Base-by-base conservation (phyloP, 2,329 filamentous ascomycete genomes). In the Penicillium sp. region DNA sequence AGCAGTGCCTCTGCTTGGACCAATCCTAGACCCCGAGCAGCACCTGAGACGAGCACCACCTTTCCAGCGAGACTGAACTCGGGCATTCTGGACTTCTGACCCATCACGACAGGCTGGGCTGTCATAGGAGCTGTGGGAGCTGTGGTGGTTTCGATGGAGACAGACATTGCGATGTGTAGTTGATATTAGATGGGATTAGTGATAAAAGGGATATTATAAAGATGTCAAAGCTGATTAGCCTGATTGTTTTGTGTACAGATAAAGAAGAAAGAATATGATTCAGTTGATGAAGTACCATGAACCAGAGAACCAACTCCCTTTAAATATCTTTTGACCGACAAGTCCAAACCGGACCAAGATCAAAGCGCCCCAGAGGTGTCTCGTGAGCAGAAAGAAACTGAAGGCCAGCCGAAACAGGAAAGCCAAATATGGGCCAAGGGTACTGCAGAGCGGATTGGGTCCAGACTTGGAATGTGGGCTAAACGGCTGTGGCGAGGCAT, bases 31-130 rank as follows among this genome's bases (percentile, higher is more conserved):
- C 89, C 89, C 57, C 85, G 81, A 2, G 84, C 88, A 52, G 83
- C 89, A 17, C 89, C 89, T 1, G 88, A 88, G 3, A 91, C 85
- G 30, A 89, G 71, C 44, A 90, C 83, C 1, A 89, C 81, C 72
- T 86, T 91, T 74, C 84, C 83, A 60, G 83, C 80, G 60, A 95
- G 81, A 66, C 82, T 87, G 78, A 94, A 94, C 68, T 94, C 90
- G 42, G 88, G 86, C 48, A 92, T 75, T 49, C 74, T 63, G 48
- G 65, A 60, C 59, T 67, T 68, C 48, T 67, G 69, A 47, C 73
- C 73, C 55, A 75, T 52, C 16, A 67, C 54, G 28, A 68, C 61
- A 33, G 66, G 66, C 56, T 70, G 65, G 31, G 67, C 55, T 30
- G 64, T 36, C 31, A 63, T 64, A 48, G 72, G 65, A 43, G 63